phyloP scores from a whole-genome alignment of 768 basidiomycete genomes.

The Pisolithus sp. region DNA sequence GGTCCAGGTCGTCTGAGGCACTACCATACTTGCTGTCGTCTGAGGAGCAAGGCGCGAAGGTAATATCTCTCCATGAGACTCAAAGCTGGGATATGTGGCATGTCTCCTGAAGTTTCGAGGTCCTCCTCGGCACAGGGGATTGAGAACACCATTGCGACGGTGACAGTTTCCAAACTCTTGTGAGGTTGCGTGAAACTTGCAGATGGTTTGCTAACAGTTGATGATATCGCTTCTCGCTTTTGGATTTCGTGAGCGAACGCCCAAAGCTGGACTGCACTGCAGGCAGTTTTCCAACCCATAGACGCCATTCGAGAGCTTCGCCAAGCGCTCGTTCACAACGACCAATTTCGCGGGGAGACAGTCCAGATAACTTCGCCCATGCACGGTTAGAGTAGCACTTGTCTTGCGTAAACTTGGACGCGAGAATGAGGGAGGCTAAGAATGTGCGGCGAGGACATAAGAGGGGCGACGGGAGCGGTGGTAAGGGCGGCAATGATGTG shows the following conservation, averaged over 20 bases:
- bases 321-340: slow-evolving; percentile 86
- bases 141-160: slow-evolving; percentile 4
- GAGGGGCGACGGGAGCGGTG: slow-evolving; percentile 67
- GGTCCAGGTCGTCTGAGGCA: slow-evolving; percentile 10
- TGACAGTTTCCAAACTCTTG: slow-evolving; percentile 3
- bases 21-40: neutral
- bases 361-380: slow-evolving; percentile 91
- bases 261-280: slow-evolving; percentile 25
- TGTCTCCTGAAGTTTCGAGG: slow-evolving; percentile 32
- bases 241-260: slow-evolving; percentile 42
- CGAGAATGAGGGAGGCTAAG: slow-evolving; percentile 80
- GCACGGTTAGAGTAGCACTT: slow-evolving; percentile 90
- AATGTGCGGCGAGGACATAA: slow-evolving; percentile 87
- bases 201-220: neutral
- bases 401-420: slow-evolving; percentile 90
- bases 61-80: slow-evolving; percentile 18
- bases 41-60: neutral
- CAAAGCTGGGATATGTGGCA: slow-evolving; percentile 37
- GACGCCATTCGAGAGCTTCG: slow-evolving; percentile 81
- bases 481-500: slow-evolving; percentile 27
- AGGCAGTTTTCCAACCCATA: slow-evolving; percentile 80
- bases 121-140: slow-evolving; percentile 9
- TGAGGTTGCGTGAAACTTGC: neutral
- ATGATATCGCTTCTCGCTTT: slow-evolving; percentile 43
- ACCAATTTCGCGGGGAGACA: slow-evolving; percentile 80